These are phyloP conservation scores for Stylonectria norvegica DNA, from an alignment of 2,329 filamentous ascomycete species.

Conservation along the genomic window DNA sequence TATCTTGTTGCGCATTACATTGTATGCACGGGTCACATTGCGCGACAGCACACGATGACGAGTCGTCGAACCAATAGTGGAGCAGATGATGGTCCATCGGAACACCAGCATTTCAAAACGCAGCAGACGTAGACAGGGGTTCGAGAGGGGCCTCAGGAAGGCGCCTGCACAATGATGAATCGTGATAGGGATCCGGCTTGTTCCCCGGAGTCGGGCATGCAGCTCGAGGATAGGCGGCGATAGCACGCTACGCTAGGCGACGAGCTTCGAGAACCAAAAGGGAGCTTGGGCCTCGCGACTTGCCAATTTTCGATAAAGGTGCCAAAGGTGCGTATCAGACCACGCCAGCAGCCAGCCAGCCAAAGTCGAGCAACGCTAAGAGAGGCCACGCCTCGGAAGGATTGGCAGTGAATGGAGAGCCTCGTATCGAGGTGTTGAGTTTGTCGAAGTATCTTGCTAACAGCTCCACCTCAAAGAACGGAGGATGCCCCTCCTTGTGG, in stretches of 20 bases:
- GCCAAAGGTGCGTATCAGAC: too few species aligned
- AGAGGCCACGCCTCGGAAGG: slow-evolving; percentile 1
- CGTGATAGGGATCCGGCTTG: slow-evolving; percentile 8
- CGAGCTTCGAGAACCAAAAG: slow-evolving; percentile 8
- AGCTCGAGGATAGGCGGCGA: slow-evolving; percentile 8
- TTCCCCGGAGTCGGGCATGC: slow-evolving; percentile 16
- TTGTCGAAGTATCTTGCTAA: slow-evolving; percentile 19
- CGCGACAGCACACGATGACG: not conserved
- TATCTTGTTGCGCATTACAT: not conserved
- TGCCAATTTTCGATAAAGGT: slow-evolving; percentile 6
- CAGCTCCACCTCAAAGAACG: slow-evolving; percentile 11
- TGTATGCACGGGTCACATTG: too few species aligned
- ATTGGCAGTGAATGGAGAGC: slow-evolving; percentile 1
- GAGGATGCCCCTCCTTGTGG: too few species aligned
- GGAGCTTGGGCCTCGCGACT: slow-evolving; percentile 22
- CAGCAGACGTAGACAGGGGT: too few species aligned
- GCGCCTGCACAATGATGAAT: slow-evolving; percentile 2
- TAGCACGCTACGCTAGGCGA: slow-evolving; percentile 11
- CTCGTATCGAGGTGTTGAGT: not conserved
- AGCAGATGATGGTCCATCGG: too few species aligned
- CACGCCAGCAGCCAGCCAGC: too few species aligned
- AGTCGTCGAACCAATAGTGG: too few species aligned
- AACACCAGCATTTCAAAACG: too few species aligned
- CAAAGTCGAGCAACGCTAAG: not conserved
- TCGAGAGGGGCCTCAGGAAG: too few species aligned